A percentile compares a stretch with the other conserved stretches of the same genome.
phyloP scores from a whole-genome alignment of 1,284 basidiomycete genomes.

The Sanghuangporus baumii region DNA sequence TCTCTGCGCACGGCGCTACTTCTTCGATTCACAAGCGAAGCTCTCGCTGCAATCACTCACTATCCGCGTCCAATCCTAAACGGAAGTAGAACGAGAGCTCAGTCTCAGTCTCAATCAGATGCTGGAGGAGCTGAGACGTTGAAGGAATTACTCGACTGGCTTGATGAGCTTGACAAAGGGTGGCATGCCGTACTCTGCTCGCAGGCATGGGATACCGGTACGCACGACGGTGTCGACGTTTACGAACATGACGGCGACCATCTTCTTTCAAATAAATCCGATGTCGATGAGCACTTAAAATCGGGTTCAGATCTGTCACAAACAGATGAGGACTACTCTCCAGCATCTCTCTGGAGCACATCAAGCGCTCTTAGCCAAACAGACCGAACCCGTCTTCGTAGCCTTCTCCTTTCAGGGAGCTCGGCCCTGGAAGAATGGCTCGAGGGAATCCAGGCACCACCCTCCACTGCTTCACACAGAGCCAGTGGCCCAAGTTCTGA shows the following conservation, averaged over 20 bases:
- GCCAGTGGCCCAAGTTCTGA: neutral
- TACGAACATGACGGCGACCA: conserved; percentile 20
- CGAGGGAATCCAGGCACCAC: conserved; percentile 24
- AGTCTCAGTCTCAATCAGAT: neutral
- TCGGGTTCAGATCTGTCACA: neutral
- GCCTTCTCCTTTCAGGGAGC: conserved; percentile 54
- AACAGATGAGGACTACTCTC: conserved; percentile 4
- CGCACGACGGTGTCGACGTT: conserved; percentile 43
- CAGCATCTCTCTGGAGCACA: neutral
- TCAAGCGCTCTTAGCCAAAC: conserved; percentile 55
- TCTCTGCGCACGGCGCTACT: conserved; percentile 57
- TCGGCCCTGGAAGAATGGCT: conserved; percentile 66
- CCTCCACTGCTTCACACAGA: neutral
- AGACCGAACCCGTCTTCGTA: conserved; percentile 58
- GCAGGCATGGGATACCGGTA: conserved; percentile 56
- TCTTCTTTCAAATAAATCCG: no score
- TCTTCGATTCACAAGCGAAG: conserved; percentile 64
- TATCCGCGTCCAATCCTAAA: conserved; percentile 38
- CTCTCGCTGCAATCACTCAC: conserved; percentile 50
- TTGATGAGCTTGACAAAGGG: conserved; percentile 64
- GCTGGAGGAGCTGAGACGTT: conserved; percentile 29
- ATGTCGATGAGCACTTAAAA: neutral
- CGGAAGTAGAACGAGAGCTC: neutral
- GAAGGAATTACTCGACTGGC: conserved; percentile 50
- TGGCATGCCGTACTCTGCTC: conserved; percentile 59